Base-by-base conservation (phyloP, 306 rosid genomes). In the Prunus armeniaca region DNA sequence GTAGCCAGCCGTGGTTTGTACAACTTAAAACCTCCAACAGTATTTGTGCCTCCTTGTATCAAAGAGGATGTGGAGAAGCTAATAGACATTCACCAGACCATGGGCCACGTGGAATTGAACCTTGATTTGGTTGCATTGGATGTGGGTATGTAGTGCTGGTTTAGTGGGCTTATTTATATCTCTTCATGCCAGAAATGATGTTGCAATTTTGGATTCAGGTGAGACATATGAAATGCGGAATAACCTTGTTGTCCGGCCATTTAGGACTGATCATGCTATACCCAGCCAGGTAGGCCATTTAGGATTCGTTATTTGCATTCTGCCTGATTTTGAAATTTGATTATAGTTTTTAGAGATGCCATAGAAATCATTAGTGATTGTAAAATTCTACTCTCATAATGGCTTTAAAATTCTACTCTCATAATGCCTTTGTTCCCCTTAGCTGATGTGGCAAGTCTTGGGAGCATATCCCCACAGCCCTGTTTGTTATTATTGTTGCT, bases 201-300 rank as follows among this genome's bases (percentile, higher is more conserved):
- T 61, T 18, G 12, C 70, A n/a, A 50, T 17, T 84, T 71, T 85
- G 69, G 70, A 82, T 89, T 83, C 84, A 95, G 98, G 97, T 69
- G 98, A 95, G 62, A 95, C 98, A n/a, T 95, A 82, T 80, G 98
- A 95, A 79, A 45, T 95, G 82, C 89, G 97, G 70, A 90, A 86
- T 72, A 85, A 95, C 84, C 93, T 95, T 76, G 98, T 95, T 49
- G 97, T 90, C 74, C 91, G 98, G 71, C 90, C 98, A n/a, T 95
- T 95, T 80, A 87, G 72, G 84, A 95, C 98, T 51, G 89, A 92
- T 5, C 98, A 95, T 79, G 93, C 89, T 41, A 90, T 95, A 63
- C 96, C 98, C 10, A 92, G 98, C 83, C 98, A 95, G 98, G 98
- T 95, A 6, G 41, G 41, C 41, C 41, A 5, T 34, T 34, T 2